Evolutionary conservation across 164 flowering plant species (phyloP), one percentile per base, ranked within the genome.

Genomic region (Sextonia rubra): DNA sequence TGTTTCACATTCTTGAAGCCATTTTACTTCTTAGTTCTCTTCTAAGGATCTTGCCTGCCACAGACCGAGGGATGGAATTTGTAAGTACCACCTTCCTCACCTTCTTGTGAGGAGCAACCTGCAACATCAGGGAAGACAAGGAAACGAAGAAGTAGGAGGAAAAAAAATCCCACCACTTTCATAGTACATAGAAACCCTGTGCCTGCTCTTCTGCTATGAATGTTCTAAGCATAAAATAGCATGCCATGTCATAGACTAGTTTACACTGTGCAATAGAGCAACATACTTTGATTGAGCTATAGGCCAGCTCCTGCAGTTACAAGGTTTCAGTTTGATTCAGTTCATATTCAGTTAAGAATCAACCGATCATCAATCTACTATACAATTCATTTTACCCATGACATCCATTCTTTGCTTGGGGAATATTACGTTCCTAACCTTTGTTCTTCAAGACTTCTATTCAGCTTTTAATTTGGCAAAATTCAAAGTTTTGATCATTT

Each of bases 71-170:
- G 76, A 93, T 83, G 15, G 85, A 83, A 17, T 73, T 2, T 4
- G 73, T 72, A 71, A 93, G 89, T 6, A 82, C 74, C 64, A 93
- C 92, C 74, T 83, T 84, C 64, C 94, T 81, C 60, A 90, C 86
- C 80, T 87, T 91, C 85, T 89, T 93, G 85, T 89, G 79, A 7
- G 97, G 92, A n/a, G 97, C 86, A 74, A 91, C 98, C 98, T 93
- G 82, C 69, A 49, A 61, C 49, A 52, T 15, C n/a, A 32, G 1
- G 12, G 17, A 47, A 29, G 17, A 64, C 37, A 9, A 25, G 14
- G 64, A 24, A 14, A 61, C 44, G 14, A 18, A 20, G n/a, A 52
- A 52, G 17, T 52, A 20, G 58, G 58, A 52, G 20, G 44, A 37
- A 52, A 29, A 3, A 15, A 49, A 61, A 61, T 58, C 23, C 8